A percentile compares a stretch with the other conserved stretches of the same genome.
Evolutionary conservation across 352 stramenopile species (phyloP).

Genomic region (Blastocystis sp.): DNA sequence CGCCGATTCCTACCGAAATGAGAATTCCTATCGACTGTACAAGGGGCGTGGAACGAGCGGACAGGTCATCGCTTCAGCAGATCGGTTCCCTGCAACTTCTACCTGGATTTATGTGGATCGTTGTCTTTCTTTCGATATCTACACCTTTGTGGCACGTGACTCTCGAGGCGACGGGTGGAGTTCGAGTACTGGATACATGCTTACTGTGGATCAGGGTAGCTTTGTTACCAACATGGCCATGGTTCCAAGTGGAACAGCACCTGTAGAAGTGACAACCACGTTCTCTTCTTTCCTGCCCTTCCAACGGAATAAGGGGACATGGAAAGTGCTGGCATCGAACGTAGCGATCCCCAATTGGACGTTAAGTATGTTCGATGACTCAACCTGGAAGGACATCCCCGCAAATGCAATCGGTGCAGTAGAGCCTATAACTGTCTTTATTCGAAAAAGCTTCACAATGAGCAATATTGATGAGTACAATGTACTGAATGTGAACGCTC

Average conservation of each 20-base stretch:
- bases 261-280: not conserved
- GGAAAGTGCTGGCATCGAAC: not conserved
- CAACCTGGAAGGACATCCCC: not conserved
- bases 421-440: not conserved
- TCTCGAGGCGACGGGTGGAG: not conserved
- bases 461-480: not conserved
- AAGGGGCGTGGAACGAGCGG: not conserved
- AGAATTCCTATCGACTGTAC: not conserved
- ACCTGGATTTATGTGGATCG: constrained; percentile 6
- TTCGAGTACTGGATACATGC: not conserved
- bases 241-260: not conserved
- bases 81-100: not conserved
- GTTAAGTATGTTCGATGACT: not conserved
- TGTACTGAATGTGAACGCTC: constrained; percentile 15
- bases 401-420: not conserved
- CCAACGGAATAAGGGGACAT: not conserved
- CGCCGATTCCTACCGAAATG: not conserved
- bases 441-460: not conserved
- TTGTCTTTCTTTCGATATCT: not conserved
- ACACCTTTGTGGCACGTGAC: not conserved
- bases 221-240: not conserved
- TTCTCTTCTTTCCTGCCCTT: constrained; percentile 39
- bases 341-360: not conserved
- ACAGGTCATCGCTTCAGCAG: not conserved
- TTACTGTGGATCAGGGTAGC: not conserved